Conservation (phyloP, 805 yeast species). For the Suhomyces sp. region DNA sequence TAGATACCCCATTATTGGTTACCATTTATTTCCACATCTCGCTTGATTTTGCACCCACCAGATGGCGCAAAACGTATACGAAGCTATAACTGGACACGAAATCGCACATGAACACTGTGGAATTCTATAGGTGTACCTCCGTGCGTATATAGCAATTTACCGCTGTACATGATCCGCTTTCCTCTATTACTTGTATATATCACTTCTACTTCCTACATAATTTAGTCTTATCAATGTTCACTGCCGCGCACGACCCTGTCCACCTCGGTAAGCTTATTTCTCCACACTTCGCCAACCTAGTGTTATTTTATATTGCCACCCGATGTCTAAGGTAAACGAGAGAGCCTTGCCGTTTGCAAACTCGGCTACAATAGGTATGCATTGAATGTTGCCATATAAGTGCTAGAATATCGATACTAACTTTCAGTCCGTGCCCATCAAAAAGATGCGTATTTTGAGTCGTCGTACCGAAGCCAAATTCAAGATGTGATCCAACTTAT, state of each 20-base stretch:
- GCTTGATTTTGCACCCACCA: background rate
- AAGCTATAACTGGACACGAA: no score
- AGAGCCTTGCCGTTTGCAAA: constrained; percentile 63
- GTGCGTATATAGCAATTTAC: background rate
- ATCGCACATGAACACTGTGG: background rate
- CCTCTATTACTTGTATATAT: background rate
- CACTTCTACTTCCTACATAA: no score
- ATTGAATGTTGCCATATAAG: background rate
- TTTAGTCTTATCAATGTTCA: background rate
- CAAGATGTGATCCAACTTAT: constrained; percentile 53
- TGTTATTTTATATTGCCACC: background rate
- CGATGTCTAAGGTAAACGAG: constrained; percentile 7
- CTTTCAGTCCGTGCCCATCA: constrained; percentile 77
- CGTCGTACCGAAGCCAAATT: constrained; percentile 51
- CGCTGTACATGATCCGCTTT: background rate
- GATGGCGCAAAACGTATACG: background rate
- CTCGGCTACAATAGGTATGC: constrained; percentile 80
- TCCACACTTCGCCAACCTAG: background rate
- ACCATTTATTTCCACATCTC: no score
- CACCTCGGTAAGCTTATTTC: background rate
- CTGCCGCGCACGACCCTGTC: background rate
- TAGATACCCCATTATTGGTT: background rate
- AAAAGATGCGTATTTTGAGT: constrained; percentile 75
- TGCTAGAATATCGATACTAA: constrained; percentile 18
- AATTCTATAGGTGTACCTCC: background rate